Conservation (phyloP, 2,329 filamentous ascomycete species). For the Elsinoe fawcettii region DNA sequence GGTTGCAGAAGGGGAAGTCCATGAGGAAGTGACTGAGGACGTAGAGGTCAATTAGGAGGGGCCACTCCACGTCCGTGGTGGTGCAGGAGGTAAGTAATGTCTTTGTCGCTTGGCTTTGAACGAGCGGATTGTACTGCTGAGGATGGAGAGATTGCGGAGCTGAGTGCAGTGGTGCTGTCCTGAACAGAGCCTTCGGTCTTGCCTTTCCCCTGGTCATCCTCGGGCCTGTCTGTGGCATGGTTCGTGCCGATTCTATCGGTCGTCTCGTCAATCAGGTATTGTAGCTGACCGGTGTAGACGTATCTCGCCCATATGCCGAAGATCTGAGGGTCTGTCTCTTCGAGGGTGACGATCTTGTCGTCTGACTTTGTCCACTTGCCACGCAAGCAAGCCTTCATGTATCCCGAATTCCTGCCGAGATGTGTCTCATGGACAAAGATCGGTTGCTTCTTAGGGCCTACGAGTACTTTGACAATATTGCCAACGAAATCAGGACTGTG, state of each 20-base stretch:
- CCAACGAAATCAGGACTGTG: not conserved
- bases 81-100: no score
- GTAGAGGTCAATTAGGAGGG: constrained; percentile 16
- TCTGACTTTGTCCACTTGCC: not conserved
- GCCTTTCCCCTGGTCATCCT: no score
- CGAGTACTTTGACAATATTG: not conserved
- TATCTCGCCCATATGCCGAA: not conserved
- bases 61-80: constrained; percentile 14
- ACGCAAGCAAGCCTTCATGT: not conserved
- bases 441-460: not conserved
- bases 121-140: no score
- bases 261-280: not conserved
- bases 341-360: not conserved
- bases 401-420: not conserved
- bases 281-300: not conserved
- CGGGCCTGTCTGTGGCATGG: not conserved
- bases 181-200: no score
- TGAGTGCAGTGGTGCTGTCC: no score
- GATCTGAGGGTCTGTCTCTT: not conserved
- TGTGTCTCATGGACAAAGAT: not conserved
- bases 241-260: not conserved
- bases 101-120: no score
- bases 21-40: constrained; percentile 18
- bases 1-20: constrained; percentile 5
- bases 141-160: no score